Percentiles rank a stretch among this genome's conserved stretches.
Conservation (phyloP, 2,329 filamentous ascomycete genomes). For the Colletotrichum paranaense region DNA sequence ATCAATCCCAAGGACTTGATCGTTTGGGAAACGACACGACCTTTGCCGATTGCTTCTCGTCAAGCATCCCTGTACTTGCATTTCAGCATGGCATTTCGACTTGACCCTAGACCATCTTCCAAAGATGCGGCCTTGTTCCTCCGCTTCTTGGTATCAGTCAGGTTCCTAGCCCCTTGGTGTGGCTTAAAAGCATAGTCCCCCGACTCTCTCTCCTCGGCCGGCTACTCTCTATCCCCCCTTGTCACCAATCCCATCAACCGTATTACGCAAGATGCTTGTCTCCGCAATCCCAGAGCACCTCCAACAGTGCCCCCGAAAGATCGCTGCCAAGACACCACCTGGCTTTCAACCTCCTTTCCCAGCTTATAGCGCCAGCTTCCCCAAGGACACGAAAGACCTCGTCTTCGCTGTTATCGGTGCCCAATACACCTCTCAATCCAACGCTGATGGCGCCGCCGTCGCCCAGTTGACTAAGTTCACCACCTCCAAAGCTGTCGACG, state of each 20-base stretch:
- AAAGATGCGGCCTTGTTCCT: background rate
- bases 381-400: constrained; percentile 31
- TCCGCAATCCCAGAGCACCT: constrained; percentile 36
- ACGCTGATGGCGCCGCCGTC: constrained; percentile 12
- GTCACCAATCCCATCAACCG: background rate
- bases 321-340: constrained; percentile 26
- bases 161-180: background rate
- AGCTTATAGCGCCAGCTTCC: constrained; percentile 34
- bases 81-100: background rate
- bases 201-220: background rate
- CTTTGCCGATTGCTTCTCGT: background rate
- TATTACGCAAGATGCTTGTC: constrained; percentile 27
- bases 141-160: background rate
- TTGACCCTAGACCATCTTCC: background rate
- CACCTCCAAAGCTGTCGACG: constrained; percentile 5
- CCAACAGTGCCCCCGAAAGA: constrained; percentile 29
- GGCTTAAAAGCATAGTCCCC: constrained; percentile 11
- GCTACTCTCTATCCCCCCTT: background rate
- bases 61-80: constrained; percentile 1
- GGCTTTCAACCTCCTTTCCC: constrained; percentile 34
- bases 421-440: constrained; percentile 21
- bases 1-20: background rate
- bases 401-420: constrained; percentile 36
- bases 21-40: background rate
- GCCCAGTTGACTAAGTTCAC: constrained; percentile 29